Percentiles rank a stretch among this genome's conserved stretches.
Evolutionary conservation across 129 eudicot species (phyloP).

Genomic region (Gnaphalium uliginosum): DNA sequence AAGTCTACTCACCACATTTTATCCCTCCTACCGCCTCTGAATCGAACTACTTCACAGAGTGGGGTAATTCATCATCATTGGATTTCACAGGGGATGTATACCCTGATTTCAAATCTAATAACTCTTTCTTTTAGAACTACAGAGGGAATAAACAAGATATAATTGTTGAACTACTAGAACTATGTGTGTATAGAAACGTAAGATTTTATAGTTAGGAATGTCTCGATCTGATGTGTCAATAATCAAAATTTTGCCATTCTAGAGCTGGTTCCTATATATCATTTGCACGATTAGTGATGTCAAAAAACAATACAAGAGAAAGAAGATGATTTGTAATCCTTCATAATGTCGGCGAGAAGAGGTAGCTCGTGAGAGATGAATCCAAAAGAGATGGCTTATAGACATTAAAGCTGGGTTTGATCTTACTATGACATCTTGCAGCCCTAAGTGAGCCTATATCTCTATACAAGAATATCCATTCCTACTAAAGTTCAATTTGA

Average conservation of each 20-base stretch:
- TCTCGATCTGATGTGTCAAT: not conserved
- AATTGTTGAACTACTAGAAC: not conserved
- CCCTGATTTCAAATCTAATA: conserved; percentile 15
- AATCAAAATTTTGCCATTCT: not conserved
- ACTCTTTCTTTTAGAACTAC: conserved; percentile 34
- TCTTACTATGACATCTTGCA: no score
- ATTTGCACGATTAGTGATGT: not conserved
- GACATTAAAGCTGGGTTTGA: no score
- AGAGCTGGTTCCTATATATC: not conserved
- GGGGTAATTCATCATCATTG: conserved; percentile 48
- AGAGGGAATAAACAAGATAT: not conserved
- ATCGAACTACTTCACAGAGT: conserved; percentile 54
- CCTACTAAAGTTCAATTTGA: no score
- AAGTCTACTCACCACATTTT: conserved; percentile 18
- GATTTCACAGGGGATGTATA: conserved; percentile 35
- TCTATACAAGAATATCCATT: no score
- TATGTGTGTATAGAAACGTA: not conserved
- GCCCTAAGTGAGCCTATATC: no score
- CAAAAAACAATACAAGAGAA: no score
- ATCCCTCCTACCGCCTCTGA: conserved; percentile 44
- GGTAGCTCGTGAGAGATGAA: no score
- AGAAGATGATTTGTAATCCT: no score
- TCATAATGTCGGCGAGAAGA: no score
- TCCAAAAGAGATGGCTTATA: no score
- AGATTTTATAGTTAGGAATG: not conserved